Conservation (phyloP, 768 basidiomycete species). For the Russula griseocarnosa region DNA sequence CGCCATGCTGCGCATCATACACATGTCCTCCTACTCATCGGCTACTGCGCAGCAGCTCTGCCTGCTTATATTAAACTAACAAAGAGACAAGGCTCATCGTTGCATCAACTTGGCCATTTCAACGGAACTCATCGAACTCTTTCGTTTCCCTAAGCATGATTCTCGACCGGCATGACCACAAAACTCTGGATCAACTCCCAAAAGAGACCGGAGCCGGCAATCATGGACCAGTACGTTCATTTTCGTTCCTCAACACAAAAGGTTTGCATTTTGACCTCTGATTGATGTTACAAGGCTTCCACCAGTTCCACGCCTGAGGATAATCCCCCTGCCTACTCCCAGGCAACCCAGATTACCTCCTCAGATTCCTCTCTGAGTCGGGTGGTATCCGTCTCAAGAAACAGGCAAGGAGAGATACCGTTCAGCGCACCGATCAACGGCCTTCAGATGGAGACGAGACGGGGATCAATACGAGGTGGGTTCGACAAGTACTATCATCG, state of each 20-base stretch:
- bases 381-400: background rate
- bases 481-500: background rate
- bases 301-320: background rate
- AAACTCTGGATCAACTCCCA: background rate
- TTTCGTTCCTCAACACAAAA: background rate
- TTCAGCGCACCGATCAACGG: conserved; percentile 16
- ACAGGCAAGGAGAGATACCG: background rate
- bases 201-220: background rate
- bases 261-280: background rate
- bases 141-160: conserved; percentile 8
- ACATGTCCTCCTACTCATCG: too few species aligned
- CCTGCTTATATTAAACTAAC: background rate
- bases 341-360: background rate
- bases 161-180: background rate
- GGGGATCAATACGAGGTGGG: conserved; percentile 16
- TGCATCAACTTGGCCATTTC: background rate
- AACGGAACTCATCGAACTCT: background rate
- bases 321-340: conserved; percentile 15
- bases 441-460: conserved; percentile 13
- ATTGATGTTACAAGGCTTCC: background rate
- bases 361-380: background rate
- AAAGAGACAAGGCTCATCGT: background rate
- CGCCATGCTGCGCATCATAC: too few species aligned
- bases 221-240: background rate
- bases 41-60: background rate